phyloP scores from a whole-genome alignment of 805 yeast species.

The Lachancea kluyveri region DNA sequence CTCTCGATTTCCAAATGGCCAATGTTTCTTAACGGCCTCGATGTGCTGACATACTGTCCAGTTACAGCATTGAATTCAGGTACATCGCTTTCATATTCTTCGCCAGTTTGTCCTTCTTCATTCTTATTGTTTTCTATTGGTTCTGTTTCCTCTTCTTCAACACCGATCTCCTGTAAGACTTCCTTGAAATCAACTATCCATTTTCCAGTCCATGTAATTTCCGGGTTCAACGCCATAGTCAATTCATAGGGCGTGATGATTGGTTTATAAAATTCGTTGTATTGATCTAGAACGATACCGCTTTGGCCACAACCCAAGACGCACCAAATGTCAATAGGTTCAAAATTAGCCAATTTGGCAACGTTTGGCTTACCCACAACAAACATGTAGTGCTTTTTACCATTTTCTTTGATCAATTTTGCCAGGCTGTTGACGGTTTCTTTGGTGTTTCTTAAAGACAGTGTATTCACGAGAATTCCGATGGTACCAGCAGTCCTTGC shows the following conservation, averaged over 20 bases:
- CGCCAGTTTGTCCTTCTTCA: conserved; percentile 8
- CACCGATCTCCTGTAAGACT: conserved; percentile 35
- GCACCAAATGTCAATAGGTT: conserved; percentile 91
- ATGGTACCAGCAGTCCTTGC: conserved; percentile 90
- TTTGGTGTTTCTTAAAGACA: conserved; percentile 72
- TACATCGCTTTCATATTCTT: conserved; percentile 41
- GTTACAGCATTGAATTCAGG: conserved; percentile 90
- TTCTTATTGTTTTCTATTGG: neutral
- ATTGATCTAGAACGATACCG: conserved; percentile 78
- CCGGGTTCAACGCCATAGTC: conserved; percentile 68
- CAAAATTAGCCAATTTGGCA: conserved; percentile 94
- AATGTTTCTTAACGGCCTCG: conserved; percentile 68
- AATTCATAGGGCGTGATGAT: conserved; percentile 92
- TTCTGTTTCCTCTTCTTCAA: conserved; percentile 26
- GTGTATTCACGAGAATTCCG: conserved; percentile 85
- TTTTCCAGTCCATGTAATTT: conserved; percentile 84
- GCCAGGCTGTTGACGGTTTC: conserved; percentile 57
- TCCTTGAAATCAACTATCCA: conserved; percentile 83
- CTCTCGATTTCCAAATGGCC: conserved; percentile 59
- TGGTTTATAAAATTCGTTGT: conserved; percentile 80
- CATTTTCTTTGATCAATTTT: conserved; percentile 59
- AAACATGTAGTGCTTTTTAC: conserved; percentile 86
- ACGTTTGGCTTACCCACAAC: conserved; percentile 98
- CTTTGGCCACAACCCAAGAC: conserved; percentile 91
- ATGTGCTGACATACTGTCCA: conserved; percentile 61